phyloP scores from a whole-genome alignment of 1,284 basidiomycete species.

The Erythrobasidium hasegawianum region DNA sequence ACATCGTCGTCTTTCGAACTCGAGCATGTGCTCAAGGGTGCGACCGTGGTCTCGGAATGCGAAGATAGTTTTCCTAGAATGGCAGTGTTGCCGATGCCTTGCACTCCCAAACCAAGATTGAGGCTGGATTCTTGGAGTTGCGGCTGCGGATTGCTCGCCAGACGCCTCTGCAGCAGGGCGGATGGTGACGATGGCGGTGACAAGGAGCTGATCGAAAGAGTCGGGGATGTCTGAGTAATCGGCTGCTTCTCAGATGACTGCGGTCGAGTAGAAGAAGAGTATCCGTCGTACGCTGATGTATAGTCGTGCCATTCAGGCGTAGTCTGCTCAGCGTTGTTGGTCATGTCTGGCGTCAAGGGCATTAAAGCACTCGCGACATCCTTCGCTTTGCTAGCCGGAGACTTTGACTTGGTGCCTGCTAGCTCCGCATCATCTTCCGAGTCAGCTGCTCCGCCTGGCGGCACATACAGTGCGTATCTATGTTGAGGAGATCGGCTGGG shows the following conservation, averaged over 20 bases:
- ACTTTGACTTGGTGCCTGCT: too few relatives aligned
- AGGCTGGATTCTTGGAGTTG: background rate
- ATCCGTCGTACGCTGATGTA: background rate
- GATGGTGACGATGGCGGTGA: background rate
- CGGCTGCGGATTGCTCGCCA: background rate
- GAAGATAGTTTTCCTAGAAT: too few relatives aligned
- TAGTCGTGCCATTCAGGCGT: background rate
- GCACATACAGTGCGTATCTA: background rate
- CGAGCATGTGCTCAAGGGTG: background rate
- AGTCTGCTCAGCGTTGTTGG: background rate
- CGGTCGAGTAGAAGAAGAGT: background rate
- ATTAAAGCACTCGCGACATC: too few relatives aligned
- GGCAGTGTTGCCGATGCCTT: background rate
- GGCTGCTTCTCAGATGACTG: background rate
- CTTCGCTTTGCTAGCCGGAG: too few relatives aligned
- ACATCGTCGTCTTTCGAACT: background rate
- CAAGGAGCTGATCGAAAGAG: background rate
- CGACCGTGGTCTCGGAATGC: too few relatives aligned
- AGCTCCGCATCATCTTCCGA: background rate
- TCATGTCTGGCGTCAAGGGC: too few relatives aligned
- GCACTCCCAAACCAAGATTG: constrained; percentile 1
- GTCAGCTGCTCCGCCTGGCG: background rate
- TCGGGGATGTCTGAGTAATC: background rate
- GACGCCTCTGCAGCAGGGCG: background rate
- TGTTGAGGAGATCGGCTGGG: background rate